Evolutionary conservation across 139 green algal species (phyloP).

Genomic region (Chlamydomonas incerta): DNA sequence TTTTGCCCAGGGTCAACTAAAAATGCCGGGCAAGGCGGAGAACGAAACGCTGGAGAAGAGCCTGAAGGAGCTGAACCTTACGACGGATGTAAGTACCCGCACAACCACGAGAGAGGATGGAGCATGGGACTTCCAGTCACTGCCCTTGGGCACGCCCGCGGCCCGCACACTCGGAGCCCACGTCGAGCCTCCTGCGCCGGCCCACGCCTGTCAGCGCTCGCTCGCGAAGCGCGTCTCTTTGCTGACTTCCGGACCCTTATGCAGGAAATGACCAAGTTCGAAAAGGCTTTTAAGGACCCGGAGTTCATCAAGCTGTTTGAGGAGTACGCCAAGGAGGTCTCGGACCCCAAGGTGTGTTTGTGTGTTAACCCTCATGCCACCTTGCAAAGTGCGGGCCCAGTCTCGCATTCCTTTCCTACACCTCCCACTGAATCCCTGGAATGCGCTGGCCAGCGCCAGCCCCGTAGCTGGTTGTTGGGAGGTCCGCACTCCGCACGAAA

Average conservation of each 20-base stretch:
- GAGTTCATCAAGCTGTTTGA: slow-evolving; percentile 78
- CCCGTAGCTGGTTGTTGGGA: too few species aligned
- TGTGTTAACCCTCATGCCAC: too few species aligned
- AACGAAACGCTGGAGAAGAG: slow-evolving; percentile 4
- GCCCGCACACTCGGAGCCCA: neutral
- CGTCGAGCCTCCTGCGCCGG: neutral
- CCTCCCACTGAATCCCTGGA: too few species aligned
- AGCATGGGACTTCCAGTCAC: neutral
- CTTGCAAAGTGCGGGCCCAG: too few species aligned
- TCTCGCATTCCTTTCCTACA: too few species aligned
- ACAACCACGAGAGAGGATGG: neutral
- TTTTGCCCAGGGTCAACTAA: too few species aligned
- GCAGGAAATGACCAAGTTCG: slow-evolving; percentile 71
- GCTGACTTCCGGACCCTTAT: too few species aligned
- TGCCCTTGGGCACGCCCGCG: neutral
- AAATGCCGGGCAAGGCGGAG: too few species aligned
- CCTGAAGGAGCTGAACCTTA: slow-evolving; percentile 17
- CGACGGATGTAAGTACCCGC: slow-evolving; percentile 13
- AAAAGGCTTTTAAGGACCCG: slow-evolving; percentile 79
- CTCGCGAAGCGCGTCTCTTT: too few species aligned
- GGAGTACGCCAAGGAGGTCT: slow-evolving; percentile 81
- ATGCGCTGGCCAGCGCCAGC: too few species aligned
- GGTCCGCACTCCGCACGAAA: too few species aligned
- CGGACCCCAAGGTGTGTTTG: slow-evolving; percentile 69
- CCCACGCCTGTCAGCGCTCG: too few species aligned